Conservation (phyloP, 352 stramenopile species). For the Pythium utonaiense region DNA sequence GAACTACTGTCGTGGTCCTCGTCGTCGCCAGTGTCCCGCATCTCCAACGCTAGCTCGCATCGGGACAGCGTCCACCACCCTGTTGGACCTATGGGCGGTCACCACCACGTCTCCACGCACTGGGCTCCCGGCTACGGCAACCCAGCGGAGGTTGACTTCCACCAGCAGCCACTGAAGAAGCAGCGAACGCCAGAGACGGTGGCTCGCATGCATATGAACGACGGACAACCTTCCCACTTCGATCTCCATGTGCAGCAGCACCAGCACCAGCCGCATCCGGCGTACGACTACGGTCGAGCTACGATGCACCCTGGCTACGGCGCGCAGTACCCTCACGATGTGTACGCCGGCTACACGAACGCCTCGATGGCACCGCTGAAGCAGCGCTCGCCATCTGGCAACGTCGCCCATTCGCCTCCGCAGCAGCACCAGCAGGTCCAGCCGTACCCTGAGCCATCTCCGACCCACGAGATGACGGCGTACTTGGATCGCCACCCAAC, state of each 20-base stretch:
- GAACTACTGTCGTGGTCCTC: constrained; percentile 66
- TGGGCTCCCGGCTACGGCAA: constrained; percentile 16
- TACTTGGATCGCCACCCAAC: constrained; percentile 11
- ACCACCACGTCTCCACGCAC: constrained; percentile 6
- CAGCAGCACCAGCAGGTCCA: constrained; percentile 21
- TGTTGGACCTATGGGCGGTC: not conserved
- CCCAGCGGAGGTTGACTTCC: constrained; percentile 5
- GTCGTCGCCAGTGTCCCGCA: constrained; percentile 26
- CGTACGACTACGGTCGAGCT: constrained; percentile 15
- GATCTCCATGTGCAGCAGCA: constrained; percentile 15
- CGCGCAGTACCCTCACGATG: constrained; percentile 11
- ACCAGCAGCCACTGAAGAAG: constrained; percentile 24
- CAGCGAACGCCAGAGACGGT: constrained; percentile 26
- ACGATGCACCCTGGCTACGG: constrained; percentile 4
- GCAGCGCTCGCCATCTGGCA: constrained; percentile 2
- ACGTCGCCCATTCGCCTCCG: constrained; percentile 10
- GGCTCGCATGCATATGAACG: constrained; percentile 21
- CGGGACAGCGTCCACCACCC: not conserved
- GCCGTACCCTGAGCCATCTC: constrained; percentile 18
- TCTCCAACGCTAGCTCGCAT: constrained; percentile 8
- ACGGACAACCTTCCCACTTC: constrained; percentile 2
- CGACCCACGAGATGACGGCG: constrained; percentile 12
- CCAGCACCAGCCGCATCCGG: not conserved
- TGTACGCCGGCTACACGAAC: constrained; percentile 11
- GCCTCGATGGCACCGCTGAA: not conserved